Base-by-base conservation (phyloP, 306 rosid genomes). In the Quercus wislizeni region DNA sequence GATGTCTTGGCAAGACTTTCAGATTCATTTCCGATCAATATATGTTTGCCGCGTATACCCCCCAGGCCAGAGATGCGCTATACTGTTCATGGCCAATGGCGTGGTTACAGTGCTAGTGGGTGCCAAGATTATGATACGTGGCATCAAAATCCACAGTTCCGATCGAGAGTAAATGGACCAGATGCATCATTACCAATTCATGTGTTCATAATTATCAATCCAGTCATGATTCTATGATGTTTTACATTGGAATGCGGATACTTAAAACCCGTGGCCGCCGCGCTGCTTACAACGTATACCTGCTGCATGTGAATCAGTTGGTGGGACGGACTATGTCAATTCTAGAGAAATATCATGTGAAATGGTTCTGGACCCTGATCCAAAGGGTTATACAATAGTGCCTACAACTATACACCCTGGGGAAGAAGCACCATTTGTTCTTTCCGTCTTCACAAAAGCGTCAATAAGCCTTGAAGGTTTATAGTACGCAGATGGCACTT, bases 1-100 rank as follows among this genome's bases (percentile, higher is more conserved):
- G 99, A 93, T 96, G 99, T 96, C 99, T 55, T 96, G 99, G 99
- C 99, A 96, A 89, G 99, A 96, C 85, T 96, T 96, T 82, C 99
- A 96, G 87, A 90, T 96, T 86, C 99, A 96, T 86, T 96, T 96
- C 72, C 92, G 99, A 71, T 96, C 99, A 35, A 96, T 96, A 81
- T 93, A 96, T 87, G 94, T 96, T 76, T 96, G 99, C 61, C 98
- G 99, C 25, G 67, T 95, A 83, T 96, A 96, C 23, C 83, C 99
- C 99, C 13, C 23, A 21, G 23, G 23, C 88, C 86, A 0, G 99
- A 96, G 89, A 96, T 96, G 99, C 96, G 98, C 61, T 91, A 91
- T 75, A 89, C 98, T 49, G 98, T 93, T 41, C 96, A 96, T 83
- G 95, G 97, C 58, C 99, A 93, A 81, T 96, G 99, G 99, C 94